phyloP scores from a whole-genome alignment of 2,329 filamentous ascomycete species.

The Mycogone perniciosa region DNA sequence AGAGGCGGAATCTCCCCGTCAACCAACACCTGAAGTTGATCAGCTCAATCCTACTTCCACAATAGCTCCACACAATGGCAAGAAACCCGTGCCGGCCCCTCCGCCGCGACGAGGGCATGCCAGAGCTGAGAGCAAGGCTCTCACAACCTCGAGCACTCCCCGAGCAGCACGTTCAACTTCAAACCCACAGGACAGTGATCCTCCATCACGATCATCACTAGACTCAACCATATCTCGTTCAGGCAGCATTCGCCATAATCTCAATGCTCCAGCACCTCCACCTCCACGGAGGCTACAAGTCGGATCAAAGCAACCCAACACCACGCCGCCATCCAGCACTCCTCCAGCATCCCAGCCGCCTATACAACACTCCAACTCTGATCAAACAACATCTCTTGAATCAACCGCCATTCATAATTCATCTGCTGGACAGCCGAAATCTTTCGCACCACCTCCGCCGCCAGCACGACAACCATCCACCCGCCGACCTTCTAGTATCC shows the following conservation, averaged over 20 bases:
- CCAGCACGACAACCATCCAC: conserved; percentile 39
- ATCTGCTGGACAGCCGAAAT: neutral
- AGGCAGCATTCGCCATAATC: conserved; percentile 38
- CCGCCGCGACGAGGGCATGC: conserved; percentile 44
- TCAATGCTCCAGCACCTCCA: conserved; percentile 45
- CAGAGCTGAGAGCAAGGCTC: conserved; percentile 38
- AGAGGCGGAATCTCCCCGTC: neutral
- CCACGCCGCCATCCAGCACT: conserved; percentile 15
- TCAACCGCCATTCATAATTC: neutral
- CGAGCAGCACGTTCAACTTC: conserved; percentile 11
- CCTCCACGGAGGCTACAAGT: conserved; percentile 46
- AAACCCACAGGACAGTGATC: conserved; percentile 29
- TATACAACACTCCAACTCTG: conserved; percentile 13
- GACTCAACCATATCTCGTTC: conserved; percentile 44
- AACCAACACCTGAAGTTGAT: conserved; percentile 21
- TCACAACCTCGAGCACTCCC: conserved; percentile 14
- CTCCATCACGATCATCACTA: conserved; percentile 40
- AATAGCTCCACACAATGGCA: conserved; percentile 31
- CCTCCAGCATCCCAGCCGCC: conserved; percentile 14
- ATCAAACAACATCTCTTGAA: conserved; percentile 18
- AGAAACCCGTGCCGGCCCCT: conserved; percentile 43
- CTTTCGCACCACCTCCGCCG: conserved; percentile 34
- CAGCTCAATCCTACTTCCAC: conserved; percentile 14
- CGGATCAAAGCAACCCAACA: conserved; percentile 26
- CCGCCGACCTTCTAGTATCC: conserved; percentile 38